Conservation (phyloP, 108 stramenopile genomes). For the Asterionellopsis glacialis region DNA sequence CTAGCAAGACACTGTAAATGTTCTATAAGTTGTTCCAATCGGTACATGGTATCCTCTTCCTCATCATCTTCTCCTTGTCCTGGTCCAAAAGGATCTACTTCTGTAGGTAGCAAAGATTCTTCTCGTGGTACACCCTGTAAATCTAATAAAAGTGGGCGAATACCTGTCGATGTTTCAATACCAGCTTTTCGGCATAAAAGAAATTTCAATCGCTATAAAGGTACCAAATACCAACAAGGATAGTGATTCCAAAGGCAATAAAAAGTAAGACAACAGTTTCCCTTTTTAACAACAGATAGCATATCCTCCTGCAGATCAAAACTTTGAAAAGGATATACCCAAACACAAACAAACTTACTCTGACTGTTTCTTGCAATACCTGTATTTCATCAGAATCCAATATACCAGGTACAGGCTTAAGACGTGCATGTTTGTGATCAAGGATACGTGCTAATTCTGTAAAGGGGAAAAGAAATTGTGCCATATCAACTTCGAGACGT, state of each 20-base stretch:
- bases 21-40: slow-evolving; percentile 14
- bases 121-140: slow-evolving; percentile 73
- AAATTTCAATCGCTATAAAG: slow-evolving; percentile 51
- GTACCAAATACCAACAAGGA: not conserved
- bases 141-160: slow-evolving; percentile 82
- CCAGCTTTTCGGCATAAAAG: slow-evolving; percentile 61
- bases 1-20: slow-evolving; percentile 20
- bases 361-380: slow-evolving; percentile 54
- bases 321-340: no score
- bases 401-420: slow-evolving; percentile 52
- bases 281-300: no score
- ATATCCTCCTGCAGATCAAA: no score
- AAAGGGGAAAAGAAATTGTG: slow-evolving; percentile 59
- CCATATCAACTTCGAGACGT: slow-evolving; percentile 67
- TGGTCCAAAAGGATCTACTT: not conserved
- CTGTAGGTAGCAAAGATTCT: slow-evolving; percentile 14
- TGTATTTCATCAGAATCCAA: slow-evolving; percentile 34
- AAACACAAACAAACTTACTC: slow-evolving; percentile 31
- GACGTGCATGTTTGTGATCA: slow-evolving; percentile 45
- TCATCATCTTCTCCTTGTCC: not conserved
- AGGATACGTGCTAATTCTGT: slow-evolving; percentile 67
- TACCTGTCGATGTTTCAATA: slow-evolving; percentile 68
- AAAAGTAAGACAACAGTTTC: no score
- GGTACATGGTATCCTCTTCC: not conserved
- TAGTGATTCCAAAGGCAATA: not conserved